phyloP scores from a whole-genome alignment of 805 yeast genomes.

The Pichia exigua region DNA sequence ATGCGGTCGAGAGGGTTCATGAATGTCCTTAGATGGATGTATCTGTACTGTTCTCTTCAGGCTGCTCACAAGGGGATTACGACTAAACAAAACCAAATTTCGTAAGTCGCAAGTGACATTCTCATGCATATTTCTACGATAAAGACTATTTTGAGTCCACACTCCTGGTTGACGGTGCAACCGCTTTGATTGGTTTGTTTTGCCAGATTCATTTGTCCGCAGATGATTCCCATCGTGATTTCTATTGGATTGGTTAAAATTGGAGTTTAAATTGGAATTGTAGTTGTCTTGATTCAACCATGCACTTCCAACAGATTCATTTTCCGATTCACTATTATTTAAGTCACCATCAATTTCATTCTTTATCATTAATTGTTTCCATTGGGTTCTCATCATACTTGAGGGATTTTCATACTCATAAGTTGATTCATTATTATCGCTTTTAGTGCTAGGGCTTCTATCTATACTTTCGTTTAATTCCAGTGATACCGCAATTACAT shows the following conservation, averaged over 20 bases:
- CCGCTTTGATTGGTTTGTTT: background rate
- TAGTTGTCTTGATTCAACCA: constrained; percentile 17
- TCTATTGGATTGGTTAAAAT: background rate
- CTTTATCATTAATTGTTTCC: background rate
- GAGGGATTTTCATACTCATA: background rate
- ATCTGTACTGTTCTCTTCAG: background rate
- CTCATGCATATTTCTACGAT: constrained; percentile 23
- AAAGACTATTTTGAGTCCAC: constrained; percentile 13
- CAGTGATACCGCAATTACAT: background rate
- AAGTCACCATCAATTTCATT: background rate
- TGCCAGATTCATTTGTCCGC: background rate
- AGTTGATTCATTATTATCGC: background rate
- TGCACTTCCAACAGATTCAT: constrained; percentile 11
- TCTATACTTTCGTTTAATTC: too few relatives aligned
- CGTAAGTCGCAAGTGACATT: constrained; percentile 24
- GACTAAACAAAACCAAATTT: constrained; percentile 21
- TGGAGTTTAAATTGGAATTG: background rate
- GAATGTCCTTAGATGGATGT: background rate
- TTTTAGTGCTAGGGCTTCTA: too few relatives aligned
- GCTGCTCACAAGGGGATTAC: constrained; percentile 11
- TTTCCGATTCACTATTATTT: background rate
- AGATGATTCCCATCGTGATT: background rate
- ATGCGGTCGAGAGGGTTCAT: background rate
- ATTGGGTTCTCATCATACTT: background rate
- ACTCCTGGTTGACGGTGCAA: background rate